Conservation (phyloP, 2,329 filamentous ascomycete species). For the Calonectria naviculata region DNA sequence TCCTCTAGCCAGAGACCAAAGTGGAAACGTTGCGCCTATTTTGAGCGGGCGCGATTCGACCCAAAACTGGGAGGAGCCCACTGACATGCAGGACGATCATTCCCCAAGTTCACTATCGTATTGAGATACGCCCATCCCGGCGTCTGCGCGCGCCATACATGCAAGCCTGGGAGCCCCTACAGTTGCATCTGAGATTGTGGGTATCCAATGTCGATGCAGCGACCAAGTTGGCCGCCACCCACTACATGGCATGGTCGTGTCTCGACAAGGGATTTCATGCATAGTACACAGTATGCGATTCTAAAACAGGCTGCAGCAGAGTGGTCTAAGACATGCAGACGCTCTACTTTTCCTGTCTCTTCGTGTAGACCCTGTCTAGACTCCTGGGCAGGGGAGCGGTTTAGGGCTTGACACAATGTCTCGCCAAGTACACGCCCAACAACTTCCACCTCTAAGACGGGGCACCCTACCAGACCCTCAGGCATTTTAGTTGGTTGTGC, state of each 20-base stretch:
- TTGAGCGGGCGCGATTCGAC: not conserved
- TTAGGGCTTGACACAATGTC: slow-evolving; percentile 9
- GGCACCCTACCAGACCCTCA: not conserved
- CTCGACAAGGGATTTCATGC: slow-evolving; percentile 11
- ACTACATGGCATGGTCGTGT: slow-evolving; percentile 9
- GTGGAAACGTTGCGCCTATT: not conserved
- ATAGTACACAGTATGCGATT: slow-evolving; percentile 8
- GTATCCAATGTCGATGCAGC: slow-evolving; percentile 17
- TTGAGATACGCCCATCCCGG: not conserved
- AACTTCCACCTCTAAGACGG: not conserved
- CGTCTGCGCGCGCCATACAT: not conserved
- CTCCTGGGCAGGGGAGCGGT: slow-evolving; percentile 9
- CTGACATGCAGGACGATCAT: slow-evolving; percentile 14
- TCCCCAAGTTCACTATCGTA: slow-evolving; percentile 6
- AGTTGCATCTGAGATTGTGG: slow-evolving; percentile 18
- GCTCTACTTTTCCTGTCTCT: not conserved
- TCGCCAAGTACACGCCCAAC: not conserved
- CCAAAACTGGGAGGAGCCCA: not conserved
- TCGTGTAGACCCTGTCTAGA: not conserved
- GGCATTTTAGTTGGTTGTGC: not conserved
- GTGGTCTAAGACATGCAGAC: slow-evolving; percentile 20
- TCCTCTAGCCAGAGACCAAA: not conserved
- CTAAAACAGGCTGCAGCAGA: slow-evolving; percentile 11
- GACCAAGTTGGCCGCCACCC: slow-evolving; percentile 7
- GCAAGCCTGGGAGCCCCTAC: not conserved